phyloP scores from a whole-genome alignment of 2,329 filamentous ascomycete genomes.

The Mycocentrospora acerina region DNA sequence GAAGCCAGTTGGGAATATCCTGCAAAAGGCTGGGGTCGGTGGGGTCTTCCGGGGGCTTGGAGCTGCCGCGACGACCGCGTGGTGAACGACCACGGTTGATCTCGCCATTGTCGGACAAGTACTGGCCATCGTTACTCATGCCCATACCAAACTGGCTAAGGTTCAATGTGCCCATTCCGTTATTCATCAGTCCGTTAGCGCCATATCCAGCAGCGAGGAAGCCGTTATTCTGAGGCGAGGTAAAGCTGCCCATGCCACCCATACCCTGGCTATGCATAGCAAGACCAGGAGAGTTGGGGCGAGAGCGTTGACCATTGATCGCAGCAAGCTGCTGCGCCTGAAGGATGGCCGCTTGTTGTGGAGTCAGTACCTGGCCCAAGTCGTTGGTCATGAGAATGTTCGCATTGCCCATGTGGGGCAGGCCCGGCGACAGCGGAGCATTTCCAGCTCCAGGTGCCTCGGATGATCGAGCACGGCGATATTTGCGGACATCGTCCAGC shows the following conservation, averaged over 20 bases:
- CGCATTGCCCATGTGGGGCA: conserved; percentile 62
- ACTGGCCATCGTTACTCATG: conserved; percentile 59
- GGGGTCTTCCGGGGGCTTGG: conserved; percentile 96
- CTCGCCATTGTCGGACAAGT: conserved; percentile 85
- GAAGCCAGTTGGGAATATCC: conserved; percentile 94
- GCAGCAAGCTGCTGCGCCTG: conserved; percentile 79
- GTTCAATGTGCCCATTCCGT: conserved; percentile 69
- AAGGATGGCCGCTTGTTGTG: conserved; percentile 53
- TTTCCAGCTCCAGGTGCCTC: conserved; percentile 68
- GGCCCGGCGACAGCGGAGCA: conserved; percentile 65
- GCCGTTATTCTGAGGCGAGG: conserved; percentile 90
- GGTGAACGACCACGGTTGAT: conserved; percentile 88
- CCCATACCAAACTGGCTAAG: conserved; percentile 67
- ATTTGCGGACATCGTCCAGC: conserved; percentile 94
- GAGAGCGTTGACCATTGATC: conserved; percentile 78
- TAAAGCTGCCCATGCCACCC: conserved; percentile 66
- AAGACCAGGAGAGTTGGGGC: conserved; percentile 85
- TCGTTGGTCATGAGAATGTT: conserved; percentile 95
- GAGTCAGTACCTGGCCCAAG: conserved; percentile 80
- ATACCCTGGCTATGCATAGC: conserved; percentile 68
- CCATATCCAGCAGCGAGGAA: conserved; percentile 88
- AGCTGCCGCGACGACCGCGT: conserved; percentile 87
- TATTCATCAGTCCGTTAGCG: conserved; percentile 67
- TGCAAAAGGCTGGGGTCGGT: conserved; percentile 87
- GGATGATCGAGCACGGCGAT: conserved; percentile 85